Evolutionary conservation across 495 filamentous ascomycete genomes (phyloP), one percentile per base, ranked within the genome.

Genomic region (Penicillium macrosclerotiorum): DNA sequence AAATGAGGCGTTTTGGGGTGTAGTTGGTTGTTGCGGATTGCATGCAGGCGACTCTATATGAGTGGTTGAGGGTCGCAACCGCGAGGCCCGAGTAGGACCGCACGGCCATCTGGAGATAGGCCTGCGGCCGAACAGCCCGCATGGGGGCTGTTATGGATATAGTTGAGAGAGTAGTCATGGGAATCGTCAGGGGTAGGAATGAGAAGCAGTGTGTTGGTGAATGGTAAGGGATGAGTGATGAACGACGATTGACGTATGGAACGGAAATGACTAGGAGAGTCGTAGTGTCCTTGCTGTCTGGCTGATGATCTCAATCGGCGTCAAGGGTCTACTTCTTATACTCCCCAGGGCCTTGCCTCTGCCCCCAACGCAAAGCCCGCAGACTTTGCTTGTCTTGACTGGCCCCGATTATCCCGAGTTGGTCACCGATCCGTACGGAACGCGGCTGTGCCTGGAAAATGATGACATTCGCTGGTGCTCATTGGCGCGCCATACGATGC

Each of bases 121-220:
- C 38, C 12, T 59, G 56, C 5, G 62, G 60, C 31, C 62, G 51
- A 32, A 61, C 52, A n/a, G 46, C 57, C 62, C 66, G 57, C 6
- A 71, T 49, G 48, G 68, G 65, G 22, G 59, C 45, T n/a, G 57
- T 62, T 3, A 55, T 41, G 37, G 66, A 57, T 30, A 68, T 60
- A 63, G 43, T 31, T 25, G 42, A 43, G 25, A 48, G 16, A 14
- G 42, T 50, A 24, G 13, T 56, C 49, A 47, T 49, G n/a, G 16
- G 17, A 16, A 25, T 23, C 19, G 34, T 17, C 17, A 23, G 12
- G 25, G 25, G 6, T 12, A n/a, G n/a, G n/a, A n/a, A n/a, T n/a
- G n/a, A n/a, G n/a, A n/a, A n/a, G n/a, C n/a, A n/a, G n/a, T n/a
- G 25, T 29, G 25, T 29, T 29, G 25, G 6, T 29, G 25, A 6